Evolutionary conservation across 2,329 filamentous ascomycete species (phyloP).

Genomic region (Ustilaginoidea virens): DNA sequence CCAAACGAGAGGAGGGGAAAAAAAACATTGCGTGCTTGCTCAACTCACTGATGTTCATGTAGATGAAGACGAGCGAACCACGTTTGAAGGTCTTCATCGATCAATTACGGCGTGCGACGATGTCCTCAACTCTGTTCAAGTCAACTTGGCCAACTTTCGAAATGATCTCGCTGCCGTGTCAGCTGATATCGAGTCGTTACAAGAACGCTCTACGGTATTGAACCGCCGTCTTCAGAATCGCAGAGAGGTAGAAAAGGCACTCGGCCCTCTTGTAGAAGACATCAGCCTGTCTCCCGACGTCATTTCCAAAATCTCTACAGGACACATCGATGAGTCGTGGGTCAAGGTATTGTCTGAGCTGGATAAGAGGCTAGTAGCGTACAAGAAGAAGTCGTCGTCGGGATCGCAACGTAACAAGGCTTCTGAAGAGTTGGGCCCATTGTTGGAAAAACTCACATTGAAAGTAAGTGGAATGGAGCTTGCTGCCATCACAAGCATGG

Average conservation of each 20-base stretch:
- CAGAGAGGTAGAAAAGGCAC: slow-evolving; percentile 71
- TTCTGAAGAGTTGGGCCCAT: slow-evolving; percentile 65
- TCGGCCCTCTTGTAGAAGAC: slow-evolving; percentile 83
- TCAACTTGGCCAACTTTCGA: slow-evolving; percentile 82
- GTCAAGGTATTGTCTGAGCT: slow-evolving; percentile 69
- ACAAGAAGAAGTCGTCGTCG: slow-evolving; percentile 47
- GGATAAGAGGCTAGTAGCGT: slow-evolving; percentile 57
- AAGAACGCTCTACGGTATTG: slow-evolving; percentile 68
- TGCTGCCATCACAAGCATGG: slow-evolving; percentile 2
- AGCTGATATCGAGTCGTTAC: slow-evolving; percentile 85
- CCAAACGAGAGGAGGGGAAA: too few relatives aligned
- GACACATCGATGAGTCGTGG: slow-evolving; percentile 81
- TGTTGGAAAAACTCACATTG: slow-evolving; percentile 69
- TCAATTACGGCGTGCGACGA: slow-evolving; percentile 87
- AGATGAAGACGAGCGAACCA: slow-evolving; percentile 70
- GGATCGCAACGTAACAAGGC: slow-evolving; percentile 55
- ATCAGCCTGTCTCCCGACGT: slow-evolving; percentile 74
- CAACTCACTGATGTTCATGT: slow-evolving; percentile 2
- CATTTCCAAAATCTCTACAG: slow-evolving; percentile 75
- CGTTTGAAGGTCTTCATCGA: slow-evolving; percentile 78
- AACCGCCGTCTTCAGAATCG: slow-evolving; percentile 80
- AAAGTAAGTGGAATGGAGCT: slow-evolving; percentile 45
- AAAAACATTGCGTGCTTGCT: too few relatives aligned
- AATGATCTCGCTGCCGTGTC: slow-evolving; percentile 86
- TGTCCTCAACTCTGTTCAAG: slow-evolving; percentile 83